These are phyloP conservation scores for Fusarium mexicanum DNA, from an alignment of 2,329 filamentous ascomycete genomes.

Conservation along the genomic window DNA sequence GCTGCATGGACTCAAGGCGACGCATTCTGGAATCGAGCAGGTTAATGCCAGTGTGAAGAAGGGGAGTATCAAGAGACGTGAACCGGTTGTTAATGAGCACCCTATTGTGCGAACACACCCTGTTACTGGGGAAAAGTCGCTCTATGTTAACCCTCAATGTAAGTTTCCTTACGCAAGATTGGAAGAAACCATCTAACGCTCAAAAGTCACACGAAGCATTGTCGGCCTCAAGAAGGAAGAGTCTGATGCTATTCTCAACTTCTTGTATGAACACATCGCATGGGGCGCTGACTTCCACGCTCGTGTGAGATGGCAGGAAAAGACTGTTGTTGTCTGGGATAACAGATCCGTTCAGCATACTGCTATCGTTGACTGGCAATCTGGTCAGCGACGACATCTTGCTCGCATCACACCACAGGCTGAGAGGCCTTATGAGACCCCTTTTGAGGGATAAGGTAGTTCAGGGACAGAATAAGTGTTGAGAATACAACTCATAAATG, in stretches of 20 bases:
- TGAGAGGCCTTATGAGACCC: slow-evolving; percentile 79
- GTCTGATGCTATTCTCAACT: slow-evolving; percentile 77
- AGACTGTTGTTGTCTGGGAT: slow-evolving; percentile 89
- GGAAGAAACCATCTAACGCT: not conserved
- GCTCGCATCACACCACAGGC: slow-evolving; percentile 86
- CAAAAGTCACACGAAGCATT: slow-evolving; percentile 78
- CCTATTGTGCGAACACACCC: slow-evolving; percentile 85
- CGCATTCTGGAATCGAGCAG: slow-evolving; percentile 86
- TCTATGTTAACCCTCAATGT: slow-evolving; percentile 88
- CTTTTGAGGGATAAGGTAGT: slow-evolving; percentile 43
- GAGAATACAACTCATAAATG: not conserved
- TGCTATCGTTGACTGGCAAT: slow-evolving; percentile 83
- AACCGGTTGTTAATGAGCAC: slow-evolving; percentile 78
- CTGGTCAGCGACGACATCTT: slow-evolving; percentile 79
- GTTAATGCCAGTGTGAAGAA: slow-evolving; percentile 72
- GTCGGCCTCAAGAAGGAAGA: slow-evolving; percentile 89
- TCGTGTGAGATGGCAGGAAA: slow-evolving; percentile 78
- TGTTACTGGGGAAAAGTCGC: slow-evolving; percentile 82
- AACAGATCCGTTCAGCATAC: slow-evolving; percentile 84
- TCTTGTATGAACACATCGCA: slow-evolving; percentile 68
- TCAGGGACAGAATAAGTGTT: not conserved
- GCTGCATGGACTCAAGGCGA: slow-evolving; percentile 81
- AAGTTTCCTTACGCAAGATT: slow-evolving; percentile 47
- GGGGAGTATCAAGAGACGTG: slow-evolving; percentile 77
- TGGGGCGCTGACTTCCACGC: slow-evolving; percentile 73